Base-by-base conservation (phyloP, 2,329 filamentous ascomycete species). In the Epichloe gansuensis region DNA sequence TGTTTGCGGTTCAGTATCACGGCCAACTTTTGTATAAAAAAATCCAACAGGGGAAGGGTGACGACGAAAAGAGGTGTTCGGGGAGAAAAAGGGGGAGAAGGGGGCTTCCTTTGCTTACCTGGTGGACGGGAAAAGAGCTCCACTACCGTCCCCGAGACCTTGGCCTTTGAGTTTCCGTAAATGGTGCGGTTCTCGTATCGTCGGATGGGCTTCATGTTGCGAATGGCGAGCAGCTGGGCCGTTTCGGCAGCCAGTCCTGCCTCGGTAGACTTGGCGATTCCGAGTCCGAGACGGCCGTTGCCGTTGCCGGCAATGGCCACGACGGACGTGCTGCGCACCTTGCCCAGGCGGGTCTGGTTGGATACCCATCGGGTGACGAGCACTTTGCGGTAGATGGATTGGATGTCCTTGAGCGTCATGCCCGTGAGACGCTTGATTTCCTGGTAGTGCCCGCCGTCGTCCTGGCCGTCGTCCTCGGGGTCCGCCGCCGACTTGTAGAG, bases 291-390 rank as follows among this genome's bases (percentile, higher is more conserved):
- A 62, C 91, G 78, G 15, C 93, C 93, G 59, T 93, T 80, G 54
- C 82, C 79, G 69, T 97, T 95, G 50, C 93, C 93, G 5, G 90
- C 91, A 60, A 96, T 83, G 42, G 83, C 83, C 56, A 97, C 72
- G 61, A 82, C 76, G 62, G 91, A 94, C 42, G 77, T 62, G 67
- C 85, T 88, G 60, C 78, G 77, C 55, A 98, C 85, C 77, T 97
- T 98, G 66, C 93, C 93, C 70, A 98, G 82, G 74, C 91, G 87
- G 23, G 93, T 97, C 77, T 97, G 91, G 72, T 98, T 97, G 58
- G 81, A 75, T 54, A 98, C 93, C 42, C 71, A 70, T 63, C 91
- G 87, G 4, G 65, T 64, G 46, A 95, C 86, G 46, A 98, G 72
- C 47, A 78, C 75, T 76, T 94, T 95, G 58, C 80, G 72, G 54